A percentile compares a stretch with the other conserved stretches of the same genome.
These are phyloP conservation scores for Schrenkiella parvula DNA, from an alignment of 345 rosid genomes.

Conservation along the genomic window DNA sequence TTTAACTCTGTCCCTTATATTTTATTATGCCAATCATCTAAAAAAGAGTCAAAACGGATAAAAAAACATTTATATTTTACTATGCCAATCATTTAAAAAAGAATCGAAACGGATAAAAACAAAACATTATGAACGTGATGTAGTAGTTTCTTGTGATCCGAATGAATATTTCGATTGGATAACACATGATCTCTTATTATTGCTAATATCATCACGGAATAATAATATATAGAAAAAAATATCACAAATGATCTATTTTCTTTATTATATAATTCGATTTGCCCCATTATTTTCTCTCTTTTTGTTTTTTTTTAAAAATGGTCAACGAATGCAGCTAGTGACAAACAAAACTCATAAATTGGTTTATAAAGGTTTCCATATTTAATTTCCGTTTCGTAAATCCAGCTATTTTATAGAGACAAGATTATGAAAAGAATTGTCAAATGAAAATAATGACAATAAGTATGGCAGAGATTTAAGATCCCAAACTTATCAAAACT, in stretches of 20 bases:
- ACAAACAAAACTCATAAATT: neutral
- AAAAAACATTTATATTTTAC: no score
- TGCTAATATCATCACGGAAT: neutral
- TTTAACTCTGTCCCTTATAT: no score
- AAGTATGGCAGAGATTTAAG: conserved; percentile 2
- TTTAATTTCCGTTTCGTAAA: neutral
- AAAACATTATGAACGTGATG: neutral
- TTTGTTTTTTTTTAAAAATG: neutral
- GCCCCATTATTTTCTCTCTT: no score
- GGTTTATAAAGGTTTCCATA: neutral
- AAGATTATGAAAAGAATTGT: no score
- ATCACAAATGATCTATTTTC: no score
- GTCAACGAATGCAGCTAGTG: conserved; percentile 2
- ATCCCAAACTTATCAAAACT: neutral
- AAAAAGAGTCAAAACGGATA: no score
- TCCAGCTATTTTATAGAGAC: no score
- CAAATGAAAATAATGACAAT: neutral
- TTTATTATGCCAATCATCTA: no score
- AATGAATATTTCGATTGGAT: neutral
- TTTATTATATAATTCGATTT: neutral
- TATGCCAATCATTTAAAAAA: no score
- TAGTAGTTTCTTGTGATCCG: neutral
- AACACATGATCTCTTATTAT: neutral
- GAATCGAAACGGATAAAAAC: neutral
- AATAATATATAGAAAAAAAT: no score